Conservation (phyloP, 345 rosid genomes). For the Citropsis articulata region DNA sequence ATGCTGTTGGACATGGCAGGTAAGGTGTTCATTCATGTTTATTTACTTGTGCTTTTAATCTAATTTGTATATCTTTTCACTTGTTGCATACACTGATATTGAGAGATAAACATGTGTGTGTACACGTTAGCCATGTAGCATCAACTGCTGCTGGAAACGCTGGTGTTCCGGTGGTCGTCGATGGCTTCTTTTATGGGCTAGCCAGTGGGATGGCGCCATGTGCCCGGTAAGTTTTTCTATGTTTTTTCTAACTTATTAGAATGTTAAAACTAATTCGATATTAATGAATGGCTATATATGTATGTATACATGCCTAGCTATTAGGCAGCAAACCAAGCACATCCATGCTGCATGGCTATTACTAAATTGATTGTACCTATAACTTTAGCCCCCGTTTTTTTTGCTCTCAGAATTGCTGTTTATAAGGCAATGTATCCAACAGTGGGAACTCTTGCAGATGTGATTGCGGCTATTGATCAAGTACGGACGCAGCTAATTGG, state of each 20-base stretch:
- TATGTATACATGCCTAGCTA: too few species aligned
- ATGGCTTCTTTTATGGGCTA: slow-evolving; percentile 66
- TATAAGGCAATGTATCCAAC: slow-evolving; percentile 85
- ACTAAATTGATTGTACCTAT: neutral
- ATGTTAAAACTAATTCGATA: too few species aligned
- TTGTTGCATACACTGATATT: too few species aligned
- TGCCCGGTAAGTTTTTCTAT: slow-evolving; percentile 45
- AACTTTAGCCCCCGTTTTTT: neutral
- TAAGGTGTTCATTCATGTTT: slow-evolving; percentile 2
- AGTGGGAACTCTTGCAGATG: slow-evolving; percentile 69
- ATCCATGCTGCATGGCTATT: neutral
- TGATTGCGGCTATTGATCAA: slow-evolving; percentile 87
- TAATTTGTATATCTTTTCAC: neutral
- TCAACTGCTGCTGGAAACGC: slow-evolving; percentile 78
- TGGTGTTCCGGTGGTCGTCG: slow-evolving; percentile 66
- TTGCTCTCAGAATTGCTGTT: slow-evolving; percentile 58
- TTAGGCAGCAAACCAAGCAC: too few species aligned
- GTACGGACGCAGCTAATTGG: slow-evolving; percentile 21
- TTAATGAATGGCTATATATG: too few species aligned
- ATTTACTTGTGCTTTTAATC: neutral
- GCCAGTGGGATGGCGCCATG: slow-evolving; percentile 91
- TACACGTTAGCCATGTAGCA: slow-evolving; percentile 72
- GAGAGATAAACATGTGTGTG: neutral
- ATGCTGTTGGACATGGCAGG: slow-evolving; percentile 90
- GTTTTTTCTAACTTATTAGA: too few species aligned